Evolutionary conservation across 371 early-diverging fungal genomes (phyloP).

Genomic region (Syncephalastrum racemosum): DNA sequence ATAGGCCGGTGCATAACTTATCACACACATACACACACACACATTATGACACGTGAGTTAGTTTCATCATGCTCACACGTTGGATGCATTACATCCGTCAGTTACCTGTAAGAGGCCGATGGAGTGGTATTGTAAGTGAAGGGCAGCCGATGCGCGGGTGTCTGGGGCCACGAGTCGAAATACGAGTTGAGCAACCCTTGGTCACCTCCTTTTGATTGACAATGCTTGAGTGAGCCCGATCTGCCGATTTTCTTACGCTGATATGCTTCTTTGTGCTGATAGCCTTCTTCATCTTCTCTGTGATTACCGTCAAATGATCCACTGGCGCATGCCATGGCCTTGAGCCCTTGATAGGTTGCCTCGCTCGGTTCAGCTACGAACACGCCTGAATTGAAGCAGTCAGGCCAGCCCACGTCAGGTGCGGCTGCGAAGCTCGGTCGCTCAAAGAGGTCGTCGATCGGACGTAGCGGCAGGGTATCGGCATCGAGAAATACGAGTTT

Average conservation of each 20-base stretch:
- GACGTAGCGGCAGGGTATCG: conserved; percentile 77
- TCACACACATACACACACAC: too few species aligned
- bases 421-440: conserved; percentile 78
- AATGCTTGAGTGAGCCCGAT: not conserved
- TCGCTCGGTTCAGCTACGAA: conserved; percentile 76
- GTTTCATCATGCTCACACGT: not conserved
- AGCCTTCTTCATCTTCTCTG: conserved; percentile 2
- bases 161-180: conserved; percentile 78
- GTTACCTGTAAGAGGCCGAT: conserved; percentile 79
- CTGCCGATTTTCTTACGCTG: too few species aligned
- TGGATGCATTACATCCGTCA: not conserved
- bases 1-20: conserved; percentile 74
- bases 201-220: conserved; percentile 75
- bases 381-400: conserved; percentile 96
- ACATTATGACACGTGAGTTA: conserved; percentile 24
- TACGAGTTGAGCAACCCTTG: conserved; percentile 92
- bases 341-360: conserved; percentile 51
- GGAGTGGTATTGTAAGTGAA: conserved; percentile 93
- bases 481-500: conserved; percentile 89
- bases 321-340: conserved; percentile 47
- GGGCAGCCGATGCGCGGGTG: conserved; percentile 70
- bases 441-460: conserved; percentile 83
- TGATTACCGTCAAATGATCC: conserved; percentile 80
- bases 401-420: conserved; percentile 89
- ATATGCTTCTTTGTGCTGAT: not conserved